These are phyloP conservation scores for Lactarius sp. DNA, from an alignment of 768 basidiomycete genomes.

Conservation along the genomic window DNA sequence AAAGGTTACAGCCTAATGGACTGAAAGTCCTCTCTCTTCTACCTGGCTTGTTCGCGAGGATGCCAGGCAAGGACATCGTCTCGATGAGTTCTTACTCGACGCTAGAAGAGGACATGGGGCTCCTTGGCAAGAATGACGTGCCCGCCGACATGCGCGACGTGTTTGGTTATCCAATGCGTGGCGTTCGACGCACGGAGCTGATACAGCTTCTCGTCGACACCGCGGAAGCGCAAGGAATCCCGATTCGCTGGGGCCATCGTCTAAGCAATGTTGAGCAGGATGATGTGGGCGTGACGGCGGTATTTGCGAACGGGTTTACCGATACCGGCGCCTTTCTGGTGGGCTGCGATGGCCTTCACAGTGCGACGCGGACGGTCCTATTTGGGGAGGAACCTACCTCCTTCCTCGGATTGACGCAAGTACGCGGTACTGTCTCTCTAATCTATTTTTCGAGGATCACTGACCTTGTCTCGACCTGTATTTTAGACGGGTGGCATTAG, in stretches of 20 bases:
- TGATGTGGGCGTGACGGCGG: conserved; percentile 32
- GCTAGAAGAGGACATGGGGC: conserved; percentile 28
- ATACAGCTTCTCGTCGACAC: conserved; percentile 32
- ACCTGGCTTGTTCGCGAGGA: conserved; percentile 7
- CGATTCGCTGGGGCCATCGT: conserved; percentile 34
- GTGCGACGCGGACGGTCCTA: conserved; percentile 35
- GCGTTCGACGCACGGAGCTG: conserved; percentile 33
- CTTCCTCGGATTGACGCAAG: conserved; percentile 41
- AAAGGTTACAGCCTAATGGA: conserved; percentile 25
- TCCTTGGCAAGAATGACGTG: conserved; percentile 30
- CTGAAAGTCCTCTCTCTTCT: conserved; percentile 19
- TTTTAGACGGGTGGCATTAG: conserved; percentile 37
- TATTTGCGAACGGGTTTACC: conserved; percentile 35
- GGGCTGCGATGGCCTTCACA: conserved; percentile 45
- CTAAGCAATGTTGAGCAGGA: conserved; percentile 33
- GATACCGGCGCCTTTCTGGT: conserved; percentile 39
- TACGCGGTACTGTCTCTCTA: conserved; percentile 15
- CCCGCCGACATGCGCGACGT: conserved; percentile 26
- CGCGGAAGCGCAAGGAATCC: conserved; percentile 33
- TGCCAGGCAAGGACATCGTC: conserved; percentile 19
- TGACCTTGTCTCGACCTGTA: neutral
- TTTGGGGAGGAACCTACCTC: conserved; percentile 36
- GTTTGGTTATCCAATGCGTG: conserved; percentile 32
- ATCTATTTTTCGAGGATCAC: neutral
- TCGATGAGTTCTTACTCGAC: conserved; percentile 20